Percentiles rank a stretch among this genome's conserved stretches.
phyloP scores from a whole-genome alignment of 2,329 filamentous ascomycete species.

The Leptoxyphium fumago region DNA sequence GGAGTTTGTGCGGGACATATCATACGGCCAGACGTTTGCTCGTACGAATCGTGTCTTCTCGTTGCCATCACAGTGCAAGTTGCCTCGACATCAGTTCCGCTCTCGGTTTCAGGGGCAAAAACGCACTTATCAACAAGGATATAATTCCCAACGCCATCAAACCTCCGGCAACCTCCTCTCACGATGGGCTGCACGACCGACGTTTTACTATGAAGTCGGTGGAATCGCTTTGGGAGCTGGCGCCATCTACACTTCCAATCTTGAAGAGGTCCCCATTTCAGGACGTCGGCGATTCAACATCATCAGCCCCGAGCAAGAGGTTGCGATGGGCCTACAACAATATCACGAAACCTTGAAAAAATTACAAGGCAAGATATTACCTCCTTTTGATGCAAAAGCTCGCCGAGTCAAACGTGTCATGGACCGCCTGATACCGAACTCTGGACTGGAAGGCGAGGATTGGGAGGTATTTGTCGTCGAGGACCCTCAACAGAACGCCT shows the following conservation, averaged over 20 bases:
- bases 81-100: too few species aligned
- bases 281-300: slow-evolving; percentile 62
- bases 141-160: slow-evolving; percentile 20
- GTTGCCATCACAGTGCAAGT: too few species aligned
- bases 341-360: slow-evolving; percentile 43
- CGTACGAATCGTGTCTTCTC: too few species aligned
- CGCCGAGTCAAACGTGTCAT: slow-evolving; percentile 48
- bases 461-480: slow-evolving; percentile 68
- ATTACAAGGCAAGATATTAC: slow-evolving; percentile 41
- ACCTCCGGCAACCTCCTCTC: slow-evolving; percentile 10
- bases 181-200: slow-evolving; percentile 28
- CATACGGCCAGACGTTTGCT: too few species aligned
- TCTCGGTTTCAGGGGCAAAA: slow-evolving; percentile 1
- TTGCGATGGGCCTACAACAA: slow-evolving; percentile 36
- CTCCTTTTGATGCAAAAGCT: slow-evolving; percentile 43
- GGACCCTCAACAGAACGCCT: slow-evolving; percentile 53
- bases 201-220: slow-evolving; percentile 32
- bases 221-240: slow-evolving; percentile 28
- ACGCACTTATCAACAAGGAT: slow-evolving; percentile 12
- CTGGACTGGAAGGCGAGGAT: slow-evolving; percentile 38
- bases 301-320: slow-evolving; percentile 41
- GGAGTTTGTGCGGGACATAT: too few species aligned
- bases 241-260: slow-evolving; percentile 51
- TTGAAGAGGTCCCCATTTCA: slow-evolving; percentile 59
- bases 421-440: slow-evolving; percentile 50